phyloP scores from a whole-genome alignment of 768 basidiomycete genomes.

The Cyathus striatus region DNA sequence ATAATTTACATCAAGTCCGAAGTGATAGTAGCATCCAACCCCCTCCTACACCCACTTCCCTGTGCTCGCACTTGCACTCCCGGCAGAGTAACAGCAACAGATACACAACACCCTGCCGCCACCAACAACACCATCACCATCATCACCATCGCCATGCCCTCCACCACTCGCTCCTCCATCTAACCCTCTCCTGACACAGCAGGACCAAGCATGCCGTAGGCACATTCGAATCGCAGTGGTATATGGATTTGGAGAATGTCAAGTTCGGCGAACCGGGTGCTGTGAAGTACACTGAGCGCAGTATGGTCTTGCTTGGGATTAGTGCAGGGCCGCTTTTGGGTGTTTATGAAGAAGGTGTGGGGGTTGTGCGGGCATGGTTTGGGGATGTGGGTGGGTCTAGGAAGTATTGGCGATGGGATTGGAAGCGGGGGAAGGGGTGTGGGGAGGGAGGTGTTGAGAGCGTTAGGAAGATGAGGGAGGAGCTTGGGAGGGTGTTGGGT shows the following conservation, averaged over 20 bases:
- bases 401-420: too few species aligned
- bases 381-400: too few species aligned
- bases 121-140: conserved; percentile 14
- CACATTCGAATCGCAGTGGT: conserved; percentile 68
- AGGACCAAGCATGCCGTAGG: conserved; percentile 56
- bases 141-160: conserved; percentile 27
- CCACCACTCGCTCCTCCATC: conserved; percentile 33
- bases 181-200: conserved; percentile 20
- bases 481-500: conserved; percentile 31
- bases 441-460: too few species aligned
- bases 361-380: conserved; percentile 47
- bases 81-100: background rate
- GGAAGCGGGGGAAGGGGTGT: too few species aligned
- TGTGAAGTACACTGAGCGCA: conserved; percentile 34
- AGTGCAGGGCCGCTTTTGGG: conserved; percentile 47
- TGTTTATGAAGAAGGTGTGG: conserved; percentile 33
- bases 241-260: conserved; percentile 63
- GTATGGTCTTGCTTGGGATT: conserved; percentile 23
- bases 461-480: conserved; percentile 28
- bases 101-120: background rate
- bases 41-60: background rate
- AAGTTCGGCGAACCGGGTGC: conserved; percentile 45
- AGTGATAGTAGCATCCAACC: background rate
- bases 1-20: background rate
- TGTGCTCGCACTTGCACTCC: conserved; percentile 2